Conservation (phyloP, 306 rosid genomes). For the Acacia confusa region DNA sequence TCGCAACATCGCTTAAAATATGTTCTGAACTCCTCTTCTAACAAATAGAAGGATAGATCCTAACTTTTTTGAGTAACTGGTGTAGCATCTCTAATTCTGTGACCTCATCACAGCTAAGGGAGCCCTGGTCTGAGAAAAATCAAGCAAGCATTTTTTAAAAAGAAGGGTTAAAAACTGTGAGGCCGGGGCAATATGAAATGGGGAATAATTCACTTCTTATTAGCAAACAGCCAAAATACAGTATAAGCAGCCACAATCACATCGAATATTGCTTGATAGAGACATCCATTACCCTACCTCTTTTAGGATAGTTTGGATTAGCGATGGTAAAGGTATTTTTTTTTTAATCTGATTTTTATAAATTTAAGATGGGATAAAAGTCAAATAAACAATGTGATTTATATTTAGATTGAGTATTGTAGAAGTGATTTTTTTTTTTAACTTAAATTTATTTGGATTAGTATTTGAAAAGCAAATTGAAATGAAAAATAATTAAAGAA, state of each 20-base stretch:
- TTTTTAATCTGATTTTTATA: no score
- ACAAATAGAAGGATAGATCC: no score
- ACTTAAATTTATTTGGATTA: no score
- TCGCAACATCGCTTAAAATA: no score
- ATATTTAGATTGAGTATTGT: fast-evolving
- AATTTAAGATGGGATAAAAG: no score
- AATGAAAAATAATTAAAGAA: no score
- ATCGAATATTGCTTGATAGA: not conserved
- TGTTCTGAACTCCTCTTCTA: no score
- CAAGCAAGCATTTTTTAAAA: slow-evolving; percentile 2
- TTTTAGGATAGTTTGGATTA: no score
- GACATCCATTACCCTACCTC: not conserved
- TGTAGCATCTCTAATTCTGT: not conserved
- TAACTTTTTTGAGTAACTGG: not conserved
- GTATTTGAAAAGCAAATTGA: no score
- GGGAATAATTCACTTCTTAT: not conserved
- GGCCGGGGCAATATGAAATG: not conserved
- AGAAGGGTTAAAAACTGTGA: not conserved
- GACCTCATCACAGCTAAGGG: not conserved
- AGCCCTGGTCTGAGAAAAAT: not conserved
- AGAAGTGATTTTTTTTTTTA: no score
- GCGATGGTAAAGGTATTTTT: no score
- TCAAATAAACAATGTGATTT: no score
- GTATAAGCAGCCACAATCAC: slow-evolving; percentile 5
- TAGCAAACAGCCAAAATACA: not conserved